A percentile compares a stretch with the other conserved stretches of the same genome.
Conservation (phyloP, 441 rosid genomes). For the Melastoma candidum region DNA sequence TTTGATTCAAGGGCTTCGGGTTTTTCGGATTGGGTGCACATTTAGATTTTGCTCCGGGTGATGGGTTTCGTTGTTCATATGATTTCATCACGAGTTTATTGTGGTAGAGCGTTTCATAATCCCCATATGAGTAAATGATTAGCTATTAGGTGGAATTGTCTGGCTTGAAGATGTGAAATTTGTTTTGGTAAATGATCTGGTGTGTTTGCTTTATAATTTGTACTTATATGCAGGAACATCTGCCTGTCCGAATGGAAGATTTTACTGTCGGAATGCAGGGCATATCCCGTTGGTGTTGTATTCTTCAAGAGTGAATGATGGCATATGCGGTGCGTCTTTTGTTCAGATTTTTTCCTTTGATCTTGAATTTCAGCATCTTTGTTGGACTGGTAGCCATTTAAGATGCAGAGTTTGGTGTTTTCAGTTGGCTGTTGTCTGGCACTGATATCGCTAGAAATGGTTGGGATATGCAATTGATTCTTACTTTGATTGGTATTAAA, state of each 20-base stretch:
- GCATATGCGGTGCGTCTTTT: slow-evolving; percentile 62
- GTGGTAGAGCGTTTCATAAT: background rate
- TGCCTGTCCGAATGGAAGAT: slow-evolving; percentile 76
- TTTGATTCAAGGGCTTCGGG: background rate
- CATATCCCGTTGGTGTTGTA: slow-evolving; percentile 45
- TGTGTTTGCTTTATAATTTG: background rate
- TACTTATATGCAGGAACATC: slow-evolving; percentile 52
- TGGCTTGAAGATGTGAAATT: background rate
- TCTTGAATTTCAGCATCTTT: too few relatives aligned
- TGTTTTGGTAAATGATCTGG: background rate
- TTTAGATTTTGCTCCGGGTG: background rate
- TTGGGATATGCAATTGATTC: too few relatives aligned
- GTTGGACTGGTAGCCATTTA: too few relatives aligned
- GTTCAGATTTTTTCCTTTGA: background rate
- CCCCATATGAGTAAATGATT: background rate
- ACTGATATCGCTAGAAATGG: too few relatives aligned
- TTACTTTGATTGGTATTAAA: too few relatives aligned
- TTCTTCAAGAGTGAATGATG: slow-evolving; percentile 93
- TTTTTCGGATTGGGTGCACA: slow-evolving; percentile 1
- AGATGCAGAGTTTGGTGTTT: too few relatives aligned
- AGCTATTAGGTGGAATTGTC: background rate
- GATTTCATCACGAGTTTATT: background rate
- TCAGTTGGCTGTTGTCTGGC: too few relatives aligned
- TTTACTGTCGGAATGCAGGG: slow-evolving; percentile 73
- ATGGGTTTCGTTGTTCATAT: background rate